Percentiles rank a stretch among this genome's conserved stretches.
Conservation (phyloP, 2,329 filamentous ascomycete species). For the Ascocoryne sarcoides region DNA sequence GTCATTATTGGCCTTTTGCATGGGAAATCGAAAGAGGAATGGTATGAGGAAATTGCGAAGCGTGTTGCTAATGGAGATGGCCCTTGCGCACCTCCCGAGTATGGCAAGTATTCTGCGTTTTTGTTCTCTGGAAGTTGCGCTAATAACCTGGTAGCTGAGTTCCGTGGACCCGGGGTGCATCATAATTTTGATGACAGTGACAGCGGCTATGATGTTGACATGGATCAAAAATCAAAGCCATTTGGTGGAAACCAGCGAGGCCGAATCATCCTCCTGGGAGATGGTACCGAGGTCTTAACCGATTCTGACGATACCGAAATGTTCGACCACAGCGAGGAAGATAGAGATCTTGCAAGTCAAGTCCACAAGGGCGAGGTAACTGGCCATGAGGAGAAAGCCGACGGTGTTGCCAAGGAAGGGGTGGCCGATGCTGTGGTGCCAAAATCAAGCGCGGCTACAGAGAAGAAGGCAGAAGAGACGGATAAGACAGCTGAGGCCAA, state of each 20-base stretch:
- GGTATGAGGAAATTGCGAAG: conserved; percentile 93
- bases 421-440: conserved; percentile 13
- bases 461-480: conserved; percentile 7
- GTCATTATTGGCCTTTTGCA: conserved; percentile 78
- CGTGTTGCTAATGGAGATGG: conserved; percentile 94
- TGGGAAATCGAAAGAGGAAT: conserved; percentile 91
- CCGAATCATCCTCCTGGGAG: conserved; percentile 87
- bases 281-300: conserved; percentile 86
- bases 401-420: conserved; percentile 14
- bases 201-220: conserved; percentile 67
- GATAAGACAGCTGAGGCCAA: background rate
- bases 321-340: conserved; percentile 82
- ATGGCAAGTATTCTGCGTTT: conserved; percentile 54
- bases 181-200: conserved; percentile 77
- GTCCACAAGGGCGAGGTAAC: conserved; percentile 53
- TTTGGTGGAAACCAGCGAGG: conserved; percentile 66
- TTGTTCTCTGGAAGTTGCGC: conserved; percentile 11
- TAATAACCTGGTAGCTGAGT: conserved; percentile 55
- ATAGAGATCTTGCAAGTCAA: conserved; percentile 78
- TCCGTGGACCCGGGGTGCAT: conserved; percentile 73
- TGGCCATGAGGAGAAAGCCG: conserved; percentile 14
- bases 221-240: conserved; percentile 52
- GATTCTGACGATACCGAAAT: conserved; percentile 87
- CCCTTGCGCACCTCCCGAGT: conserved; percentile 97
- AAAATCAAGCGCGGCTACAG: conserved; percentile 9